Base-by-base conservation (phyloP, 2,329 filamentous ascomycete species). In the Chrysoporthe austroafricana region DNA sequence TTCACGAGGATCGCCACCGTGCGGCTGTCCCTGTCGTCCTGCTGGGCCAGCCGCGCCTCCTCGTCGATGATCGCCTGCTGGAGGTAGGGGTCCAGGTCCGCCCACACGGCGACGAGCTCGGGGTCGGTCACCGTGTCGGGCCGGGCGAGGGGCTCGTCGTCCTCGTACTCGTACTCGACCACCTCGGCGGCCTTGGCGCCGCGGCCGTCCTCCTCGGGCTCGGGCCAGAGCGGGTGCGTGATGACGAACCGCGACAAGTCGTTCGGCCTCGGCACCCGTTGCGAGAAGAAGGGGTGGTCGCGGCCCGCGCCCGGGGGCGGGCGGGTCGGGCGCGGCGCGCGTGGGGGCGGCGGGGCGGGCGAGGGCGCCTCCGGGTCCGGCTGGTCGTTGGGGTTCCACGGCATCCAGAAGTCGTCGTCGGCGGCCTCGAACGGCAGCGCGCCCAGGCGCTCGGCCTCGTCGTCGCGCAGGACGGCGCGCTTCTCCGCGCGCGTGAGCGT, bases 401-500 rank as follows among this genome's bases (percentile, higher is more conserved):
- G 62, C 32, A 65, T 60, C 66, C 66, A 70, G 59, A 70, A 70
- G 43, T 54, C 46, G 2, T 48, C 65, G 39, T 44, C 44, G 26
- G n/a, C 70, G 26, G 52, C 26, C 58, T 71, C 65, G 66, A 70
- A 74, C 0, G 69, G 59, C 54, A 73, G 66, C 16, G 67, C 62
- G 36, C 66, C 58, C 21, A 72, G 69, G 5, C 71, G 67, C 66
- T 78, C 75, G 21, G 72, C 71, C 26, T 73, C 66, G 26, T 76
- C 73, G 18, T 76, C 72, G 69, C 72, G 73, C 63, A 76, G 69
- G 57, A 86, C 79, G 13, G 77, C 75, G 39, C 76, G 70, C 72
- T 77, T 79, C 71, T 83, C 74, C 48, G 76, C 74, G 0, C 72
- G 66, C 0, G 75, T 75, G 48, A 86, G 78, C 4, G 73, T 70